Base-by-base conservation (phyloP, 805 yeast species). In the Teunomyces stri region DNA sequence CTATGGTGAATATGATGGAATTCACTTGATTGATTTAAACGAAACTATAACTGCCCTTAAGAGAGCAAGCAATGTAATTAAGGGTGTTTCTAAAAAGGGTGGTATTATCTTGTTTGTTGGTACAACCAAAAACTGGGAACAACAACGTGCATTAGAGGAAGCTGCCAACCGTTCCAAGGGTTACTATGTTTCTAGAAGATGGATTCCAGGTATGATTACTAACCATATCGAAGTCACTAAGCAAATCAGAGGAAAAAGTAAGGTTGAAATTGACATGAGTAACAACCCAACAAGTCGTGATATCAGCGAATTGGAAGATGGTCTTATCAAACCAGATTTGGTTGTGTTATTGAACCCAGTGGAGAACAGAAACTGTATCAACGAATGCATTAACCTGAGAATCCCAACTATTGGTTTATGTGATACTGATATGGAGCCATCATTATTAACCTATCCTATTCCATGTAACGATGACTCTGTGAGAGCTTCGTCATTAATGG, bases 141-240 rank as follows among this genome's bases (percentile, higher is more conserved):
- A 88, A 59, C 80, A 80, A 51, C 76, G 85, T 46, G 78, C 89
- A 0, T 80, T 94, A 42, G 84, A 83, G 59, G 81, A 78, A 50
- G 96, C 96, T 9, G 96, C 98, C 1, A 70, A 74, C 40, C 79
- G 95, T 55, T 73, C 84, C 46, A 76, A 81, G 48, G 97, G 96
- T 12, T 89, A 82, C 68, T 90, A 85, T 61, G 91, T 94, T 16
- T 75, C 86, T 18, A 78, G 82, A 41, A 82, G 90, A 61, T 94
- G 99, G 99, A 80, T 88, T 50, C 97, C 97, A 2, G 99, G 99
- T 54, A 87, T 95, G 20, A 76, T 94, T 55, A 89, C 98, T 39
- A 94, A 94, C 69, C 82, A 89, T 46, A 74, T 83, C 27, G 87
- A 82, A 61, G 82, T 86, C 18, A 82, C 81, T 37, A 80, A 87